Evolutionary conservation across 305 asterid genomes (phyloP), one percentile per base, ranked within the genome.

Genomic region (Caryopteris hybrid): DNA sequence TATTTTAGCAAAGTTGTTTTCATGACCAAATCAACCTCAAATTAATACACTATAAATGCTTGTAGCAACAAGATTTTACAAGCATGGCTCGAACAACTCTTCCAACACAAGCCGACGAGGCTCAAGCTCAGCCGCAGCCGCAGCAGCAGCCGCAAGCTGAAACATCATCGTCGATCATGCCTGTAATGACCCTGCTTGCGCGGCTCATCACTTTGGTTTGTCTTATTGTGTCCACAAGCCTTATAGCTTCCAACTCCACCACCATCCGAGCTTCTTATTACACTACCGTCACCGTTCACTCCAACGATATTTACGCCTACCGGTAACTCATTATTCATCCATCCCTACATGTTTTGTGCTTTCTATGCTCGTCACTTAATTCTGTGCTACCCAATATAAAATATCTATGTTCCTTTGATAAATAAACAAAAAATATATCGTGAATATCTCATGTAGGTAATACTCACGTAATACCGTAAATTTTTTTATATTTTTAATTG

Each of bases 291-390:
- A 42, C 41, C 18, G 7, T 42, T 25, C 74, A 53, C 48, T 71
- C 52, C 77, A 41, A 51, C 57, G 76, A 76, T 52, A 12, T 76
- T 16, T 66, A 66, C 27, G 45, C 77, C n/a, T 71, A 76, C 31
- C 36, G 74, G 77, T 70, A 2, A 33, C 31, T 39, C 4, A 64
- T 29, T 6, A 10, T 3, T 34, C 2, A 34, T 7, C 10, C n/a
- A n/a, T n/a, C n/a, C n/a, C n/a, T n/a, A n/a, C n/a, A n/a, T n/a
- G n/a, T n/a, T n/a, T n/a, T n/a, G n/a, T n/a, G n/a, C n/a, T n/a
- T n/a, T n/a, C n/a, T n/a, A n/a, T n/a, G n/a, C n/a, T n/a, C n/a
- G n/a, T n/a, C n/a, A n/a, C n/a, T n/a, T n/a, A n/a, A n/a, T n/a
- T n/a, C n/a, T n/a, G n/a, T n/a, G n/a, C n/a, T n/a, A n/a, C n/a